These are phyloP conservation scores for Hypoxylon subgilvum DNA, from an alignment of 495 filamentous ascomycete genomes.

Conservation along the genomic window DNA sequence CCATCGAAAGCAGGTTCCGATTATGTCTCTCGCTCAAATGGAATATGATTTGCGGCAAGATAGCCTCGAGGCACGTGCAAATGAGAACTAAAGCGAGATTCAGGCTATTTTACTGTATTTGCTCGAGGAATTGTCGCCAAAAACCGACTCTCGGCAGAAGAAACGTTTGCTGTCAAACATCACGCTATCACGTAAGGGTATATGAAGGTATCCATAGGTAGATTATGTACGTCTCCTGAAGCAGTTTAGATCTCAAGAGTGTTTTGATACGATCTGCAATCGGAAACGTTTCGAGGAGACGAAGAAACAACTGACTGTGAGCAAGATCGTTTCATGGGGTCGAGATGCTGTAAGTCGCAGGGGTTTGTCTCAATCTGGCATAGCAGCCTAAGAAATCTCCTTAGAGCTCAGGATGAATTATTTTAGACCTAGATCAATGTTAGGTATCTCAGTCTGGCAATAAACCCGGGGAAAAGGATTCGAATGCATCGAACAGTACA, in stretches of 20 bases:
- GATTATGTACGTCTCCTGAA: slow-evolving; percentile 12
- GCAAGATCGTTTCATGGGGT: slow-evolving; percentile 19
- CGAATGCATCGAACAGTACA: slow-evolving; percentile 6
- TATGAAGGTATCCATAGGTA: slow-evolving; percentile 1
- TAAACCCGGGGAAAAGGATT: slow-evolving; percentile 34
- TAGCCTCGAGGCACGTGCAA: neutral
- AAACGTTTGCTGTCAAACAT: slow-evolving; percentile 16
- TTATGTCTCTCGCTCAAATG: slow-evolving; percentile 18
- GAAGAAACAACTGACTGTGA: neutral
- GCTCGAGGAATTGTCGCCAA: neutral
- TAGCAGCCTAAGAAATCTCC: neutral
- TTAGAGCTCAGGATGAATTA: slow-evolving; percentile 2
- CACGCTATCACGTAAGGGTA: slow-evolving; percentile 1
- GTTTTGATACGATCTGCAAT: slow-evolving; percentile 20
- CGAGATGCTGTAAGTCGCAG: slow-evolving; percentile 8
- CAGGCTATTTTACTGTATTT: slow-evolving; percentile 20
- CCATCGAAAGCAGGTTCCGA: slow-evolving; percentile 9
- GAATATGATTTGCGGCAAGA: slow-evolving; percentile 13
- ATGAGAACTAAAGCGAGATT: slow-evolving; percentile 11
- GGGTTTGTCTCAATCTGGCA: slow-evolving; percentile 16
- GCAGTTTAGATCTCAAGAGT: slow-evolving; percentile 17
- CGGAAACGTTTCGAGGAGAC: slow-evolving; percentile 23
- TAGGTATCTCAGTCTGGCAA: slow-evolving; percentile 14
- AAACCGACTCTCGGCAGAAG: slow-evolving; percentile 22
- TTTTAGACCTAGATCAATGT: slow-evolving; percentile 12